phyloP scores from a whole-genome alignment of 306 rosid genomes.

The Inga leiocalycina region DNA sequence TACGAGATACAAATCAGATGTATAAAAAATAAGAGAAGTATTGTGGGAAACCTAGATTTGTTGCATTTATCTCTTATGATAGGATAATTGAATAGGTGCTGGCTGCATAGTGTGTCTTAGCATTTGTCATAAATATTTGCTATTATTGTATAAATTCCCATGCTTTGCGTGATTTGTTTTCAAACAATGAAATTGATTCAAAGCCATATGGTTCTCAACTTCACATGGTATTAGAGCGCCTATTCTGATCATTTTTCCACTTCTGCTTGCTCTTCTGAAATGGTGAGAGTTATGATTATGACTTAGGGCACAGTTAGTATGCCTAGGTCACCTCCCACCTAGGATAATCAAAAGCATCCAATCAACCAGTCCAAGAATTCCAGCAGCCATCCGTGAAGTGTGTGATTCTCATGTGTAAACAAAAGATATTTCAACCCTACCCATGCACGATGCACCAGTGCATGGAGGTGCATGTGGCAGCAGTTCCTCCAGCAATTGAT shows the following conservation, averaged over 20 bases:
- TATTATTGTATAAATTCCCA: background rate
- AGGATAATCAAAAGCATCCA: background rate
- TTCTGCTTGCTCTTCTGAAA: background rate
- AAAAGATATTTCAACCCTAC: background rate
- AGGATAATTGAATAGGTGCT: background rate
- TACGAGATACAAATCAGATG: conserved; percentile 16
- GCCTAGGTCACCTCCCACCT: background rate
- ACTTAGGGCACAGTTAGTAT: background rate
- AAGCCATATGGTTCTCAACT: background rate
- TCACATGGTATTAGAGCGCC: background rate
- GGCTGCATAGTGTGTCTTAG: background rate
- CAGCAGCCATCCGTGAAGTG: background rate
- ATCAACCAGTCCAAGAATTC: background rate
- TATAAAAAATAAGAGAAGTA: conserved; percentile 1
- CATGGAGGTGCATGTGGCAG: background rate
- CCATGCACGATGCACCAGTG: background rate
- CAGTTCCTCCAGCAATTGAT: background rate
- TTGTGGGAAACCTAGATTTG: background rate
- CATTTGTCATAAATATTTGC: background rate
- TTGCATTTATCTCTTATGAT: background rate
- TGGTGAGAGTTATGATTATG: background rate
- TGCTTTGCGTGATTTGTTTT: background rate
- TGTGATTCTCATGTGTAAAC: background rate
- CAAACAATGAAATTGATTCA: background rate
- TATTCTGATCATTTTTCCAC: background rate